Evolutionary conservation across 2,329 filamentous ascomycete species (phyloP).

Genomic region (Ophiognomonia clavigignenti-juglandacearum): DNA sequence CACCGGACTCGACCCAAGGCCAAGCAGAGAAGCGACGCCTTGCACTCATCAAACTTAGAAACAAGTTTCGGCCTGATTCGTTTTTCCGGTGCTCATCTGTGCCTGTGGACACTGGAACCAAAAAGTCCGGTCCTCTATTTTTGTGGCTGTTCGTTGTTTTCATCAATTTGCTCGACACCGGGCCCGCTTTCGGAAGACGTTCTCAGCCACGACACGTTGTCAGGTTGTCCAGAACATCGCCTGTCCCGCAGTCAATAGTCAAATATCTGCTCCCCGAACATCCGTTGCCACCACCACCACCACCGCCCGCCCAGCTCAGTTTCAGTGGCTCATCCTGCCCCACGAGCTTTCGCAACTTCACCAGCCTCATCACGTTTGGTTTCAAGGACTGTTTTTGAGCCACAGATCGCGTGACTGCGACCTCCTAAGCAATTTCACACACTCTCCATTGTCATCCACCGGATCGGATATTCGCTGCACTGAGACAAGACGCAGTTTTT

Average conservation of each 20-base stretch:
- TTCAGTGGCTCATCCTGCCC: no score
- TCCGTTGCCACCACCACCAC: not conserved
- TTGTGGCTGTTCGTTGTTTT: not conserved
- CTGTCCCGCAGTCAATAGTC: not conserved
- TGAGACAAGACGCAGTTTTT: slow-evolving; percentile 15
- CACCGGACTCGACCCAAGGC: not conserved
- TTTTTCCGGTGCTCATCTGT: no score
- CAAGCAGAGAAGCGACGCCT: not conserved
- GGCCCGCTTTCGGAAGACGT: slow-evolving; percentile 14
- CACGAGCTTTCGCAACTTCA: no score
- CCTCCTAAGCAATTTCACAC: no score
- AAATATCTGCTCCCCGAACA: not conserved
- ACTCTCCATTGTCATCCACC: not conserved
- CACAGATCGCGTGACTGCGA: no score
- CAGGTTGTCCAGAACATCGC: not conserved
- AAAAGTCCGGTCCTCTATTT: not conserved
- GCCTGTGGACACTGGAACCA: no score
- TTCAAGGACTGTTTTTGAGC: no score
- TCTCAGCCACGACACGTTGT: slow-evolving; percentile 12
- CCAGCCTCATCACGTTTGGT: no score
- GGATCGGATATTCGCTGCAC: slow-evolving; percentile 1
- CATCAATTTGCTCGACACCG: not conserved
- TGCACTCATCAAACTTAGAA: not conserved
- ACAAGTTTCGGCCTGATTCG: slow-evolving; percentile 1
- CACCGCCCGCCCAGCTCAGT: slow-evolving; percentile 1